Base-by-base conservation (phyloP, 2,329 filamentous ascomycete genomes). In the Arthrobotrys megalospora region DNA sequence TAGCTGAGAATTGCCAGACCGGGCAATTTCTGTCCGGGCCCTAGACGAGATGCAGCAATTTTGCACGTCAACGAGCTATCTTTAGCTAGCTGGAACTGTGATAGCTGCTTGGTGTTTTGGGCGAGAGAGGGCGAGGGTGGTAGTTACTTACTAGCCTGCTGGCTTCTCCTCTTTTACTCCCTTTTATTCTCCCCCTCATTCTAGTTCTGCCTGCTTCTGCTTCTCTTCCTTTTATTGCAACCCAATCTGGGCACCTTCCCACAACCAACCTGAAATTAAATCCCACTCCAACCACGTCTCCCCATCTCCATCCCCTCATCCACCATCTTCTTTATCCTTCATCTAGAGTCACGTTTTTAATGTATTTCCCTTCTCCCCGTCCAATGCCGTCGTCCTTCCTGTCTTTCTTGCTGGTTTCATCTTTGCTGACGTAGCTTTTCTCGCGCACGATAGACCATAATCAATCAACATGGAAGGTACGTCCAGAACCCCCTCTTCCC, bases 391-490 rank as follows among this genome's bases (percentile, higher is more conserved):
- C 60, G 60, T 67, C 19, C n/a, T 67, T 28, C 53, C 41, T 14
- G 43, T 21, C 50, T 28, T 32, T 16, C 53, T 60, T 62, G 76
- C 64, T 68, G 50, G 47, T 45, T 70, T 45, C 68, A 53, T 43
- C 67, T 28, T 68, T 68, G 77, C 71, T 65, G 60, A 75, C 80
- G 67, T 72, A 68, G 65, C 75, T 79, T 67, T 53, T 60, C 71
- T 73, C 71, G 66, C 77, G 69, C 64, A 47, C 55, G 43, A 36
- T 60, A 79, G 72, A 66, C 47, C 52, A 65, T 80, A 84, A 83
- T 84, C 84, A 84, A 84, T 85, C 87, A 88, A 85, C 85, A 90
- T 90, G 89, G 89, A 91, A 87, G 90, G 90, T 91, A 89, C 87
- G 88, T 85, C 84, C 80, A 83, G 80, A 80, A 80, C 82, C 82